Evolutionary conservation across 1,284 basidiomycete species (phyloP).

Genomic region (Boletus albobrunnescens): DNA sequence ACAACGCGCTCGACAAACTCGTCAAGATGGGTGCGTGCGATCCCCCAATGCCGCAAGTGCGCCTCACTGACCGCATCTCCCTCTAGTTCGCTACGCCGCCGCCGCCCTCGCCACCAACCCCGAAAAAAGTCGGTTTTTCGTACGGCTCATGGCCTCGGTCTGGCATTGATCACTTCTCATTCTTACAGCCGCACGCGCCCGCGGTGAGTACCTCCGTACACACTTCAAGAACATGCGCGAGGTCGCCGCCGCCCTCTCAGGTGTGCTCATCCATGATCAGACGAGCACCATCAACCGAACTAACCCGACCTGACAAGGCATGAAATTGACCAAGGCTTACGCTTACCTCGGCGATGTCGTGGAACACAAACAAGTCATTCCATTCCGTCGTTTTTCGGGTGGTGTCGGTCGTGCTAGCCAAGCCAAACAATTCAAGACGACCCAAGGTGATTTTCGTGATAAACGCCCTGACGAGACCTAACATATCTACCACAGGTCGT

Average conservation of each 20-base stretch:
- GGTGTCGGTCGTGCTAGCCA: constrained; percentile 97
- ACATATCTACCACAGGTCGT: constrained; percentile 66
- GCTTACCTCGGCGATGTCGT: constrained; percentile 91
- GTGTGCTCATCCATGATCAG: constrained; percentile 45
- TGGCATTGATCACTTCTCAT: constrained; percentile 14
- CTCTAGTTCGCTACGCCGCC: constrained; percentile 85
- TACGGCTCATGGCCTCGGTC: constrained; percentile 1
- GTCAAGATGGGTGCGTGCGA: constrained; percentile 35
- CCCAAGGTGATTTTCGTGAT: constrained; percentile 71
- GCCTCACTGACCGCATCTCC: constrained; percentile 7
- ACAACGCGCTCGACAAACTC: constrained; percentile 27
- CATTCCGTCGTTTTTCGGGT: constrained; percentile 95
- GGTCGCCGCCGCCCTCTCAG: constrained; percentile 83
- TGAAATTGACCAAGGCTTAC: constrained; percentile 96
- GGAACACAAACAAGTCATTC: constrained; percentile 96
- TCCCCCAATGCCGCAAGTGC: neutral
- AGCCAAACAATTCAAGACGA: constrained; percentile 96
- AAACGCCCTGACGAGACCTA: neutral
- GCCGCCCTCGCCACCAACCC: constrained; percentile 83
- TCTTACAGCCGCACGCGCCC: constrained; percentile 77
- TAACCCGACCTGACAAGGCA: constrained; percentile 48
- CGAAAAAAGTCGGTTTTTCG: constrained; percentile 75
- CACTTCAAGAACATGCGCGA: constrained; percentile 99
- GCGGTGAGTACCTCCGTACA: constrained; percentile 96
- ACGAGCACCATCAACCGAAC: neutral